phyloP scores from a whole-genome alignment of 1,139 yeast genomes.

The Geotrichum carabidarum region DNA sequence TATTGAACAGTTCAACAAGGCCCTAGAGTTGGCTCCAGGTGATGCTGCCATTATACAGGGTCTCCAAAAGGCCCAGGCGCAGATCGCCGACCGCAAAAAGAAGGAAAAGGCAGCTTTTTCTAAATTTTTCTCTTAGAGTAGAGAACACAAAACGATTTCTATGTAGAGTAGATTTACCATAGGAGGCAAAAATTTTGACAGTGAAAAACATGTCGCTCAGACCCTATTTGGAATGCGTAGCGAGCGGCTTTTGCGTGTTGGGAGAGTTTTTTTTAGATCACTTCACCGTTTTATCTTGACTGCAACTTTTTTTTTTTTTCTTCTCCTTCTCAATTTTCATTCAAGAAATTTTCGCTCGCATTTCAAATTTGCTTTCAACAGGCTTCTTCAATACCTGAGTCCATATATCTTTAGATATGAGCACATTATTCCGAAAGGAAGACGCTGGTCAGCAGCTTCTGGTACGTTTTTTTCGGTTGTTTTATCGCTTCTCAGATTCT shows the following conservation, averaged over 20 bases:
- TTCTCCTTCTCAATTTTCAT: neutral
- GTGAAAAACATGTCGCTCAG: neutral
- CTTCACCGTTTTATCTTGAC: neutral
- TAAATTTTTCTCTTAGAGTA: slow-evolving; percentile 58
- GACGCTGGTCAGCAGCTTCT: slow-evolving; percentile 17
- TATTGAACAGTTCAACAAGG: slow-evolving; percentile 56
- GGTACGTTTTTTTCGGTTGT: slow-evolving; percentile 1
- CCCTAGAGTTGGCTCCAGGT: slow-evolving; percentile 58
- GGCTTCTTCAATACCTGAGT: too few relatives aligned
- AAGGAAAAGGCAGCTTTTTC: slow-evolving; percentile 81
- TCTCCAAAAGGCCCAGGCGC: slow-evolving; percentile 53
- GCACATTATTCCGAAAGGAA: neutral
- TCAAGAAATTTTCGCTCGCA: too few relatives aligned
- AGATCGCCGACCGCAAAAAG: slow-evolving; percentile 51
- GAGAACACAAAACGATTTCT: too few relatives aligned
- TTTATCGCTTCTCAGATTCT: neutral
- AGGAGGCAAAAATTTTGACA: neutral
- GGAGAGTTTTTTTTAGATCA: neutral
- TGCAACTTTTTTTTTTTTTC: neutral
- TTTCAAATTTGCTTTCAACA: too few relatives aligned
- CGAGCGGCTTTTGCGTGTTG: too few relatives aligned
- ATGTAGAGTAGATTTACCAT: neutral
- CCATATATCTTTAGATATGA: neutral
- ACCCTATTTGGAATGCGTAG: too few relatives aligned
- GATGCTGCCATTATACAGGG: slow-evolving; percentile 72